Percentiles rank a stretch among this genome's conserved stretches.
Evolutionary conservation across 2,329 filamentous ascomycete species (phyloP).

Genomic region (Diaporthe batatas): DNA sequence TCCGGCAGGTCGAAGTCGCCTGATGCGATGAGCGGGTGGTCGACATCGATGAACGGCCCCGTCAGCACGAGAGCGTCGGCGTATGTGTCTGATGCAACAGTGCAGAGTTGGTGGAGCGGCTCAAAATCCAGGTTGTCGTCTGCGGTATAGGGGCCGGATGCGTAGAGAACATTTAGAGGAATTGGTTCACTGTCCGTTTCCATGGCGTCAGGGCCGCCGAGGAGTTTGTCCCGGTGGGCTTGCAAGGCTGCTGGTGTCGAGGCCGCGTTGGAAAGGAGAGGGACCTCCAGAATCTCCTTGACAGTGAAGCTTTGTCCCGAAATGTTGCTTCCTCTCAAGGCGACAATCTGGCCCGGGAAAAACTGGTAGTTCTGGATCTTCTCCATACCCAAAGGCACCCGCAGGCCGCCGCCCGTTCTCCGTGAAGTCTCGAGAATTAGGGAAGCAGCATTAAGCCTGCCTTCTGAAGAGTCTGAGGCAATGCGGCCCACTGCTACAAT

Average conservation of each 20-base stretch:
- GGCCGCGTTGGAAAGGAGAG: constrained; percentile 80
- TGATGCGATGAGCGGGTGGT: constrained; percentile 87
- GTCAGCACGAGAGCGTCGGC: constrained; percentile 84
- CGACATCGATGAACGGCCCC: constrained; percentile 91
- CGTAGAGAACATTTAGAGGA: constrained; percentile 82
- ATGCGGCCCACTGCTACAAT: constrained; percentile 93
- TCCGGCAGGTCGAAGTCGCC: constrained; percentile 84
- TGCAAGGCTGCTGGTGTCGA: constrained; percentile 76
- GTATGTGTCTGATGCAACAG: constrained; percentile 78
- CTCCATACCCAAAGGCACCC: constrained; percentile 84
- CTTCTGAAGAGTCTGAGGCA: constrained; percentile 87
- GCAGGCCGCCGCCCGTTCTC: constrained; percentile 83
- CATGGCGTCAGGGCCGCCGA: constrained; percentile 73
- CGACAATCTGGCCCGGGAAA: constrained; percentile 95
- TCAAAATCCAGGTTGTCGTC: constrained; percentile 94
- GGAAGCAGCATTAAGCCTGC: constrained; percentile 86
- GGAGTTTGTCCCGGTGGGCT: constrained; percentile 76
- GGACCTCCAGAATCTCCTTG: constrained; percentile 79
- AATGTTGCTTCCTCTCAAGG: constrained; percentile 86
- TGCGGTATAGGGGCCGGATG: constrained; percentile 89
- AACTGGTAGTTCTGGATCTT: constrained; percentile 79
- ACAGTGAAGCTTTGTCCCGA: constrained; percentile 87
- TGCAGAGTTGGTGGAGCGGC: constrained; percentile 84
- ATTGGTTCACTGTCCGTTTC: constrained; percentile 69
- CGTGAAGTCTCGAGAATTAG: constrained; percentile 90